Percentiles rank a stretch among this genome's conserved stretches.
phyloP scores from a whole-genome alignment of 345 rosid species.

The Pistacia integerrima region DNA sequence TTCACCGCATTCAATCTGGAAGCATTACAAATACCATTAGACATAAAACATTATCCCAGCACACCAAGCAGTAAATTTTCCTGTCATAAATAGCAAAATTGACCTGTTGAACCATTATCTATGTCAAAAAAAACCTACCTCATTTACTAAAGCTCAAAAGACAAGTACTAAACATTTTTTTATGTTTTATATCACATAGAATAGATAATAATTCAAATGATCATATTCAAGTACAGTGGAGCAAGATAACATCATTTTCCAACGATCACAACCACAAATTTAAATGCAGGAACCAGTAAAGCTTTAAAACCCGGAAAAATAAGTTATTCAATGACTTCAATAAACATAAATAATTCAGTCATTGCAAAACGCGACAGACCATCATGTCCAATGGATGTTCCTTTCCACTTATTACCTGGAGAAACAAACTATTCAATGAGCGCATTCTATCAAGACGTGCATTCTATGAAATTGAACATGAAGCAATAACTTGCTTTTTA shows the following conservation, averaged over 20 bases:
- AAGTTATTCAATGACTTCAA: not conserved
- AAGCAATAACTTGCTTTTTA: not conserved
- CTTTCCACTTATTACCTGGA: not conserved
- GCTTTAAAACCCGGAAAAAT: not conserved
- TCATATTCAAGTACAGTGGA: not conserved
- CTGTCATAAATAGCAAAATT: slow-evolving; percentile 6
- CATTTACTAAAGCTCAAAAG: not conserved
- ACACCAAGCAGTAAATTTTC: not conserved
- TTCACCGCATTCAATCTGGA: slow-evolving; percentile 93
- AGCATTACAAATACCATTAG: slow-evolving; percentile 27
- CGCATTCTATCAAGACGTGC: not conserved
- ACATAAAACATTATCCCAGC: slow-evolving; percentile 19
- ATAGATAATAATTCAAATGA: not conserved
- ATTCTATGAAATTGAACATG: not conserved
- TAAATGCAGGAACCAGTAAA: not conserved
- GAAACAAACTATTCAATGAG: not conserved
- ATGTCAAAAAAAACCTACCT: not conserved
- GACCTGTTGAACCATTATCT: not conserved
- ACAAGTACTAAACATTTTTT: not conserved
- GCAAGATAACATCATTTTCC: slow-evolving; percentile 5
- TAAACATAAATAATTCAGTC: not conserved
- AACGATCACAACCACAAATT: not conserved
- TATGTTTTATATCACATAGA: not conserved
- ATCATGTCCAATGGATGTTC: not conserved
- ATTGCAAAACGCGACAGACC: slow-evolving; percentile 1